A percentile compares a stretch with the other conserved stretches of the same genome.
Conservation (phyloP, 345 rosid genomes). For the Isatis tinctoria region DNA sequence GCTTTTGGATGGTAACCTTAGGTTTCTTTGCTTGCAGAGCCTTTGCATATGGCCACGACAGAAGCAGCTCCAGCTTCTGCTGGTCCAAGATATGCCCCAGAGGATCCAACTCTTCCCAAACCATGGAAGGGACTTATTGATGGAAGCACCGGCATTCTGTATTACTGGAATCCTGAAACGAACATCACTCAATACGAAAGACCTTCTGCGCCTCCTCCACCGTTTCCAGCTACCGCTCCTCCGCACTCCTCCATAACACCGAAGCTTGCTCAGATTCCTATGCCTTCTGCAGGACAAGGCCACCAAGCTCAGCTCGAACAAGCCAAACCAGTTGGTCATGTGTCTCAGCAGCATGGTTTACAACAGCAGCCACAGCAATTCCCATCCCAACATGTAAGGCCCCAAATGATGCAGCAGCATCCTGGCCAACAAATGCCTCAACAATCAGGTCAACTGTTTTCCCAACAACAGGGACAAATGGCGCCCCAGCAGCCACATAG, state of each 20-base stretch:
- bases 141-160: slow-evolving; percentile 71
- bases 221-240: slow-evolving; percentile 54
- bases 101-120: slow-evolving; percentile 87
- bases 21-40: slow-evolving; percentile 26
- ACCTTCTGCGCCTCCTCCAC: slow-evolving; percentile 60
- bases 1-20: slow-evolving; percentile 5
- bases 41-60: slow-evolving; percentile 53
- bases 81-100: slow-evolving; percentile 91
- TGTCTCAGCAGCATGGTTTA: slow-evolving; percentile 48
- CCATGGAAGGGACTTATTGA: slow-evolving; percentile 98
- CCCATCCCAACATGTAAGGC: slow-evolving; percentile 43
- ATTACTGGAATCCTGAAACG: slow-evolving; percentile 96
- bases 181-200: slow-evolving; percentile 89
- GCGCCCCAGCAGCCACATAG: slow-evolving; percentile 42
- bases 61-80: slow-evolving; percentile 50
- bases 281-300: slow-evolving; percentile 41
- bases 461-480: slow-evolving; percentile 48
- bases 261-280: slow-evolving; percentile 59
- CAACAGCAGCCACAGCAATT: slow-evolving; percentile 54
- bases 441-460: slow-evolving; percentile 48
- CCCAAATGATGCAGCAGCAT: slow-evolving; percentile 68
- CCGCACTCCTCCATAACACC: slow-evolving; percentile 45
- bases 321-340: slow-evolving; percentile 43
- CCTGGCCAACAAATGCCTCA: slow-evolving; percentile 44
- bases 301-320: slow-evolving; percentile 47